Base-by-base conservation (phyloP, 2,329 filamentous ascomycete genomes). In the Neofusicoccum laricinum region DNA sequence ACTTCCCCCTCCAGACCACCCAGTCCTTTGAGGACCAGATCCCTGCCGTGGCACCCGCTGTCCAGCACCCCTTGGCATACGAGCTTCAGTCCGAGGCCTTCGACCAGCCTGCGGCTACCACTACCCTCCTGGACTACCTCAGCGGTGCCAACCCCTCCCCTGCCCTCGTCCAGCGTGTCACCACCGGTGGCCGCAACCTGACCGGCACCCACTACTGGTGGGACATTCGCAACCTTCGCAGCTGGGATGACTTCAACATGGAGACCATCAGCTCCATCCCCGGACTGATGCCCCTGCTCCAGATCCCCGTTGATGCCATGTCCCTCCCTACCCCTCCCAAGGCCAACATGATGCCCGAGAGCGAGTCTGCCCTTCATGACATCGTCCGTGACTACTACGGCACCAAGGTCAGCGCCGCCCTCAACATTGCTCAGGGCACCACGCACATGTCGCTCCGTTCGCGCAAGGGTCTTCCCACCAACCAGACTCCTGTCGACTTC, bases 151-250 rank as follows among this genome's bases (percentile, higher is more conserved):
- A 96, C 73, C 93, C 93, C 19, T 89, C 92, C 21, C 90, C 93
- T 17, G 89, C 90, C 45, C 82, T 97, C 38, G 92, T 96, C 41
- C 90, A 90, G 72, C 90, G 89, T 69, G 86, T 94, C 69, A 91
- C 90, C 66, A 88, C 90, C 73, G 75, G 88, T 79, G 86, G 82
- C 68, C 90, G 87, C 75, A 88, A 84, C 72, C 85, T 84, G 77
- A 89, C 85, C 71, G 92, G 89, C 76, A 55, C 57, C 15, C 88
- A 96, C 80, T 97, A 94, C 77, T 98, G 94, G 94, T 97, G 92
- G 91, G 94, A 98, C 72, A 85, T 96, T 65, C 90, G 94, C 69
- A 94, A 96, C 75, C 83, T 97, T 69, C 88, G 91, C 67, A 85
- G 88, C 67, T 97, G 94, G 94, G 85, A 85, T 59, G 85, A 87